Evolutionary conservation across 2,329 filamentous ascomycete genomes (phyloP).

Genomic region (Fusarium scirpi): DNA sequence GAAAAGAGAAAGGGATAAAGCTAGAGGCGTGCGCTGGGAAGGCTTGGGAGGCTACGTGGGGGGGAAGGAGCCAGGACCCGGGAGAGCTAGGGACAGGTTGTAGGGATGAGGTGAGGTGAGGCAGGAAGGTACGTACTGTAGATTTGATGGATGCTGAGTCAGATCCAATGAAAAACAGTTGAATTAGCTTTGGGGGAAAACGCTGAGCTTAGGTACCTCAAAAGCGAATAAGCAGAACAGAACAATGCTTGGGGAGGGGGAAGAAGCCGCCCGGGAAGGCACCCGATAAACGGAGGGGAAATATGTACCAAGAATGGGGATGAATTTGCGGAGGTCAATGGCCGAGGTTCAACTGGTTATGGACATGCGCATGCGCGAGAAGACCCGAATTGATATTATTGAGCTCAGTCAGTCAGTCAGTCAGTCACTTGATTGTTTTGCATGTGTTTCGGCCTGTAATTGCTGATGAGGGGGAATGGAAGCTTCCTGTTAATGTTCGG

Average conservation of each 20-base stretch:
- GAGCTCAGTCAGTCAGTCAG: constrained; percentile 6
- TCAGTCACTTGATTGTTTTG: constrained; percentile 12
- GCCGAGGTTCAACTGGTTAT: constrained; percentile 31
- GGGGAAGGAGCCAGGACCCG: constrained; percentile 21
- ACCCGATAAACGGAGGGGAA: constrained; percentile 35
- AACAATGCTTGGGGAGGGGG: constrained; percentile 23
- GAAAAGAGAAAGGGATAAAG: constrained; percentile 29
- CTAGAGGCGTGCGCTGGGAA: constrained; percentile 42
- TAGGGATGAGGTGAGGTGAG: constrained; percentile 1
- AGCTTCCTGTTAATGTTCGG: background rate
- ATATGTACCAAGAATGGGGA: constrained; percentile 14
- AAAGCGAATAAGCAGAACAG: constrained; percentile 10
- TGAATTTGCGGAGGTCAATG: constrained; percentile 33
- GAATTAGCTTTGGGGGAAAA: constrained; percentile 22
- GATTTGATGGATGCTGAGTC: constrained; percentile 31
- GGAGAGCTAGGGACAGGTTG: constrained; percentile 18
- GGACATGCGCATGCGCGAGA: constrained; percentile 31
- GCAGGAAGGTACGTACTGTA: constrained; percentile 21
- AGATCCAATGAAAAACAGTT: constrained; percentile 33
- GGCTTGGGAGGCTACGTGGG: constrained; percentile 30
- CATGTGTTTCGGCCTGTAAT: constrained; percentile 33
- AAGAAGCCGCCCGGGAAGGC: constrained; percentile 14
- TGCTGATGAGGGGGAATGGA: background rate
- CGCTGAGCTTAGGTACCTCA: constrained; percentile 16
- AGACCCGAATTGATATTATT: constrained; percentile 22